A percentile compares a stretch with the other conserved stretches of the same genome.
phyloP scores from a whole-genome alignment of 2,329 filamentous ascomycete genomes.

The Akanthomyces lecanii region DNA sequence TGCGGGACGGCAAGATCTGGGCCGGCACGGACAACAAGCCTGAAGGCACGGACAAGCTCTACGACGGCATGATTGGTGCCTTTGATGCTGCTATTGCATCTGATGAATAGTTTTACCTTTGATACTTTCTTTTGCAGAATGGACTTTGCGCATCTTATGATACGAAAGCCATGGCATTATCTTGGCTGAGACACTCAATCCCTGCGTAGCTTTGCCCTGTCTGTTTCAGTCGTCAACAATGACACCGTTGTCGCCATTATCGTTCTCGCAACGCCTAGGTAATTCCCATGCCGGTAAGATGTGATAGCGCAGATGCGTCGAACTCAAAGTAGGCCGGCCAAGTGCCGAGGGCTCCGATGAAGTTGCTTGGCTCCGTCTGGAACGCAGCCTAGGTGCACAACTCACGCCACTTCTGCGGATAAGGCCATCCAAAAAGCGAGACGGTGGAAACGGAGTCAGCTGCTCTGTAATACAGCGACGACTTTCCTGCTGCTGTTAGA shows the following conservation, averaged over 20 bases:
- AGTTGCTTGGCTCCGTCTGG: neutral
- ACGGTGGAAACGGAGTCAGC: neutral
- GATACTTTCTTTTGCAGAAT: too few relatives aligned
- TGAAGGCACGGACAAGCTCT: neutral
- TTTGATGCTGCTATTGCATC: neutral
- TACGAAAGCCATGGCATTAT: too few relatives aligned
- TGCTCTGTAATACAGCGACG: neutral
- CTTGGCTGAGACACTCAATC: too few relatives aligned
- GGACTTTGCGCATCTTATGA: too few relatives aligned
- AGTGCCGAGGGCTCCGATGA: neutral
- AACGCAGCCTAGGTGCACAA: neutral
- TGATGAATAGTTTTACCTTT: neutral
- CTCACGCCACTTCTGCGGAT: neutral
- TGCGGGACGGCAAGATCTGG: neutral
- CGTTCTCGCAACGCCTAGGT: too few relatives aligned
- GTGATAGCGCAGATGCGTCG: neutral
- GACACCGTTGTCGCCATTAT: too few relatives aligned
- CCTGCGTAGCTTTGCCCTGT: too few relatives aligned
- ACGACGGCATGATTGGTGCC: neutral
- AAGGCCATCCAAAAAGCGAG: neutral
- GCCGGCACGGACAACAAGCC: slow-evolving; percentile 36
- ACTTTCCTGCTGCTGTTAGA: neutral
- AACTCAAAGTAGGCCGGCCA: neutral
- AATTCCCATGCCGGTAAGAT: too few relatives aligned
- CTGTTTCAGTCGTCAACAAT: too few relatives aligned